A percentile compares a stretch with the other conserved stretches of the same genome.
phyloP scores from a whole-genome alignment of 2,329 filamentous ascomycete species.

The Colletotrichum somersetense region DNA sequence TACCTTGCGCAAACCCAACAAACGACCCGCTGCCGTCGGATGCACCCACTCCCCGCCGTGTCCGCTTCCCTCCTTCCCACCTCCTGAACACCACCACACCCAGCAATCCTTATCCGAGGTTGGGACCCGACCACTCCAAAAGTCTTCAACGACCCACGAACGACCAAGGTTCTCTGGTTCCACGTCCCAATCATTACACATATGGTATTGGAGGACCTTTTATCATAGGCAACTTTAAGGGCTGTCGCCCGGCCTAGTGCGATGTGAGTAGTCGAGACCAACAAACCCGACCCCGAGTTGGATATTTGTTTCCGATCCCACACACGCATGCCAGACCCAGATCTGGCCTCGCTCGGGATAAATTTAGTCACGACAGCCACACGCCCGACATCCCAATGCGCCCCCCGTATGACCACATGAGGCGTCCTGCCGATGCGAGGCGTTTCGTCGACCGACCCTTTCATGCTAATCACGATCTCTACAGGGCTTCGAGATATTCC shows the following conservation, averaged over 20 bases:
- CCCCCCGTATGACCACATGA: constrained; percentile 29
- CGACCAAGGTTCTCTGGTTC: constrained; percentile 39
- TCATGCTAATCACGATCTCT: constrained; percentile 42
- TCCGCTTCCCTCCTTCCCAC: constrained; percentile 30
- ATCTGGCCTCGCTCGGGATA: constrained; percentile 12
- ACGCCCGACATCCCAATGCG: constrained; percentile 32
- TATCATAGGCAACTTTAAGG: constrained; percentile 40
- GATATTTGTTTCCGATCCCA: constrained; percentile 13
- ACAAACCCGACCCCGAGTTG: constrained; percentile 19
- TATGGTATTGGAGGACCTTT: constrained; percentile 40
- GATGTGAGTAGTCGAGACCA: constrained; percentile 40
- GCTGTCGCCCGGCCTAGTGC: constrained; percentile 42
- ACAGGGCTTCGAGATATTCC: constrained; percentile 66
- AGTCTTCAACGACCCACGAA: constrained; percentile 42
- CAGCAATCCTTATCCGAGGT: constrained; percentile 39
- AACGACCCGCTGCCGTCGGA: constrained; percentile 36
- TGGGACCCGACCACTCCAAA: constrained; percentile 41
- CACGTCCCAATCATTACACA: constrained; percentile 41
- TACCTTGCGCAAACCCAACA: constrained; percentile 17
- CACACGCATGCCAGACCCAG: constrained; percentile 15
- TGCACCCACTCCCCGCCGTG: constrained; percentile 42
- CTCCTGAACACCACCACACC: constrained; percentile 35
- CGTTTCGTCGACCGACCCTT: constrained; percentile 32
- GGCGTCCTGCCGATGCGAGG: constrained; percentile 36
- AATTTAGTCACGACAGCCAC: constrained; percentile 9